Evolutionary conservation across 108 stramenopile species (phyloP), one percentile per base, ranked within the genome.

Genomic region (Skeletonema grethae): DNA sequence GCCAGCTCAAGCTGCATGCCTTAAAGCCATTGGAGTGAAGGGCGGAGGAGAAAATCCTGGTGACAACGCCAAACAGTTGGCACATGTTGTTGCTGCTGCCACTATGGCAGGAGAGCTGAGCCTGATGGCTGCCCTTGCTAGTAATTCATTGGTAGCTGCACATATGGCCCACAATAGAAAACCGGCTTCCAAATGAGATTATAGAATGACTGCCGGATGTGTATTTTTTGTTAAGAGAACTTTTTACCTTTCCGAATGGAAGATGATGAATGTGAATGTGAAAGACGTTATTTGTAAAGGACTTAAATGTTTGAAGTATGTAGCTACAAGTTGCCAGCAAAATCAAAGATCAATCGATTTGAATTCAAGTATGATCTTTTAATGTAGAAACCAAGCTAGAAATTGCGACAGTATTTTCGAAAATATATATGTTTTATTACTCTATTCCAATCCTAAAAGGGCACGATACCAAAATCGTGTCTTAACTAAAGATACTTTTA

Each of bases 81-180:
- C 98, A 6, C 85, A 82, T 60, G 91, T 98, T 60, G 95, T 99
- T 29, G 98, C 96, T 4, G 96, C 93, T 25, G 95, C 97, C 18
- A 90, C 90, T 45, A 88, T 99, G 85, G 97, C 97, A 6, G 98
- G 97, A 38, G 98, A 99, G 90, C 84, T 99, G 56, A 91, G 89
- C 31, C 86, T 99, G 35, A 82, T 98, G 77, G 97, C 98, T 8
- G 98, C 98, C n/a, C 83, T 95, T 22, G 94, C 94, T 8, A 92
- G 90, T 69, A 95, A 95, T 57, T 93, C 94, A 8, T 75, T 95
- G 63, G 94, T 95, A 15, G 84, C 86, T 65, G 94, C 94, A 8
- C 94, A 95, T 70, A 95, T 95, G 94, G 66, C 74, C 28, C 94
- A 95, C 75, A 95, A 95, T 69, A 85, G 94, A 45, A 95, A 95